A percentile compares a stretch with the other conserved stretches of the same genome.
These are phyloP conservation scores for Dalbergia oliveri DNA, from an alignment of 306 rosid species.

Conservation along the genomic window DNA sequence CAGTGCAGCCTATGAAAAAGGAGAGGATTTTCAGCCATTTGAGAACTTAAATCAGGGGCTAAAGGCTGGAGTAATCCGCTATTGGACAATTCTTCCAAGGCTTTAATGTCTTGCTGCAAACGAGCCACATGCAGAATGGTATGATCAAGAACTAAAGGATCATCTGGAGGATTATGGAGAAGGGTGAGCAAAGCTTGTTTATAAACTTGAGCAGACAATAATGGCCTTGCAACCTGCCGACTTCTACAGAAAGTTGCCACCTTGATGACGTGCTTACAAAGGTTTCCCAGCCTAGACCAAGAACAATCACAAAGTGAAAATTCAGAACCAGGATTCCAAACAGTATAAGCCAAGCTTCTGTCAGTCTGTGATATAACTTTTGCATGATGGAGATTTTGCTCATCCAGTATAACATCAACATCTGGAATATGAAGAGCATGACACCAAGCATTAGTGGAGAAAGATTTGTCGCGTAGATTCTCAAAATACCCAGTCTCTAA, in stretches of 20 bases:
- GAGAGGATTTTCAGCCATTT: constrained; percentile 54
- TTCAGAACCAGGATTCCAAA: constrained; percentile 86
- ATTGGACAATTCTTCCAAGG: constrained; percentile 67
- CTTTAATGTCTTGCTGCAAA: constrained; percentile 73
- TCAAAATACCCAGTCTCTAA: constrained; percentile 69
- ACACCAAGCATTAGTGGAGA: constrained; percentile 71
- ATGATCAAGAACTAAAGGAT: constrained; percentile 77
- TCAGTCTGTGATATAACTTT: constrained; percentile 76
- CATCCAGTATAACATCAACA: constrained; percentile 71
- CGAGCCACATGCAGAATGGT: constrained; percentile 60
- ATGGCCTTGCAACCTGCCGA: constrained; percentile 68
- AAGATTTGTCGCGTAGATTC: constrained; percentile 60
- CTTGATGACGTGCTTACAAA: constrained; percentile 81
- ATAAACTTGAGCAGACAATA: constrained; percentile 73
- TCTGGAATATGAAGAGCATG: constrained; percentile 72
- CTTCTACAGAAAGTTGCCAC: constrained; percentile 70
- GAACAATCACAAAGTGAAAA: constrained; percentile 84
- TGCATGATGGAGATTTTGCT: constrained; percentile 70
- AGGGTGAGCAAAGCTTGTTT: constrained; percentile 67
- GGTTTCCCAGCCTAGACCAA: constrained; percentile 77
- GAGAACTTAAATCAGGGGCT: constrained; percentile 64
- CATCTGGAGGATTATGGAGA: constrained; percentile 73
- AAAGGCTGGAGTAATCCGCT: constrained; percentile 73
- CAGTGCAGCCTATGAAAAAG: constrained; percentile 55
- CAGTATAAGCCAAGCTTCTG: constrained; percentile 64